phyloP scores from a whole-genome alignment of 768 basidiomycete genomes.

The Russula olivacea region DNA sequence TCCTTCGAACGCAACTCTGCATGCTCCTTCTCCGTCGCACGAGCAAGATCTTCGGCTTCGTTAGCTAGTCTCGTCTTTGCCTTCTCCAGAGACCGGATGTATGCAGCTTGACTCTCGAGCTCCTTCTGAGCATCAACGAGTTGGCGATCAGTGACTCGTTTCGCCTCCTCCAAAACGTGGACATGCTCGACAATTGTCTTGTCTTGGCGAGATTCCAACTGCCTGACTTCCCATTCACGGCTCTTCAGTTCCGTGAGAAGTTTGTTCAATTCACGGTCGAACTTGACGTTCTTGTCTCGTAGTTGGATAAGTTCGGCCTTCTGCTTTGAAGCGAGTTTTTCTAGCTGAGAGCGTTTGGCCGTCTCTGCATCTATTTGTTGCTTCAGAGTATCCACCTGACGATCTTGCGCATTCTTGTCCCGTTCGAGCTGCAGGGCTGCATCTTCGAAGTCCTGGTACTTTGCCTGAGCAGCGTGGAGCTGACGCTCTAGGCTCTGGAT shows the following conservation, averaged over 20 bases:
- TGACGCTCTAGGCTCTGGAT: conserved; percentile 71
- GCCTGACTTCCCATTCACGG: conserved; percentile 81
- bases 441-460: conserved; percentile 86
- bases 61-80: conserved; percentile 64
- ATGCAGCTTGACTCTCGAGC: conserved; percentile 61
- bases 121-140: conserved; percentile 76
- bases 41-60: conserved; percentile 77
- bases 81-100: conserved; percentile 85
- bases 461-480: conserved; percentile 60
- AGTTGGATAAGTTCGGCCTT: conserved; percentile 64
- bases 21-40: conserved; percentile 68
- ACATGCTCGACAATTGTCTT: conserved; percentile 99
- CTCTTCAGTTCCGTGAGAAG: conserved; percentile 72
- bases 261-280: conserved; percentile 77
- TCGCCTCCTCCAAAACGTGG: conserved; percentile 93
- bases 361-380: conserved; percentile 74
- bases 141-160: conserved; percentile 88
- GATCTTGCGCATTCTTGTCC: conserved; percentile 66
- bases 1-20: conserved; percentile 61
- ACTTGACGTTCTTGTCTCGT: conserved; percentile 63
- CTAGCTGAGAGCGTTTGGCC: conserved; percentile 66
- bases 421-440: conserved; percentile 76
- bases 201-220: conserved; percentile 82
- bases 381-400: conserved; percentile 62
- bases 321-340: conserved; percentile 54